Evolutionary conservation across 768 basidiomycete genomes (phyloP), one percentile per base, ranked within the genome.

Genomic region (Trametes coccinea): DNA sequence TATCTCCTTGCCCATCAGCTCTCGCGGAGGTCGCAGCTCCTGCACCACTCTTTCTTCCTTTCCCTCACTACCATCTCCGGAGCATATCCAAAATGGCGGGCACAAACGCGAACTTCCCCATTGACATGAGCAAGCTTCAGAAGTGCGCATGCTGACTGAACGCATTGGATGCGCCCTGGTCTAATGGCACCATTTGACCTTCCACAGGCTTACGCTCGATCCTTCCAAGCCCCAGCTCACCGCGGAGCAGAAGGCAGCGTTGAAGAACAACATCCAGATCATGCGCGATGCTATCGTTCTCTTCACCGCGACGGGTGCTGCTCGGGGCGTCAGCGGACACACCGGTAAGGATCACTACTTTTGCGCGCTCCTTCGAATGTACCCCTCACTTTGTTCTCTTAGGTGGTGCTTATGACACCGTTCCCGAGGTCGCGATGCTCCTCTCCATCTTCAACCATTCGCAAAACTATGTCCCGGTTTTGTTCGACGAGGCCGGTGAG

Each of bases 301-400:
- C 48, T 95, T 94, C 75, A 95, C 93, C 0, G 88, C 92, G 5
- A 88, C 90, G 7, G 93, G 90, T 55, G 85, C 90, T 52, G 93
- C 93, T 3, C 81, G 93, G 45, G 93, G 93, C 51, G 89, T 92
- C 45, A 90, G 89, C 66, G 93, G 93, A 37, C 93, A 94, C 74
- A 93, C 90, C 68, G 89, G 88, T 86, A 56, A 46, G 68, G 53
- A 16, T 17, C 45, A 6, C 22, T 27, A 22, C 30, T 14, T 17
- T 11, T 55, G 1, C 16, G 47, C 41, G 8, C 43, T 10, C 13
- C 9, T 3, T 10, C 11, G 29, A 16, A 14, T 11, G 45, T 44
- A 41, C 2, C 16, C 16, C 50, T 60, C 30, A 65, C 41, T 2
- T 27, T 10, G 7, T 16, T 31, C 6, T 51, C 54, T 27, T 56